phyloP scores from a whole-genome alignment of 495 filamentous ascomycete species.

The Penicillium simplicissimum region DNA sequence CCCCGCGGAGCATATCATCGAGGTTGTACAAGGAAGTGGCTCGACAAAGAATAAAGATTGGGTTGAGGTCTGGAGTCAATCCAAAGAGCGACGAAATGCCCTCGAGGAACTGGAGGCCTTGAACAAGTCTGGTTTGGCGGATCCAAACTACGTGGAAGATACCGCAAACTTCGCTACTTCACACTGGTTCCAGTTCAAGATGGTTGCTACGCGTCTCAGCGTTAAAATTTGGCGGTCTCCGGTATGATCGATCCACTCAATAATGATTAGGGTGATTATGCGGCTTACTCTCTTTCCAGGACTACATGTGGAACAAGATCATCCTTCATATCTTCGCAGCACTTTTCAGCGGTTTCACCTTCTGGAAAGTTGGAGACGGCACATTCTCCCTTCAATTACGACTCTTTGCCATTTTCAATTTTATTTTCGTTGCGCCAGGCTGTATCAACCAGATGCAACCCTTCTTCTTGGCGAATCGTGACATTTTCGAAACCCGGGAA shows the following conservation, averaged over 20 bases:
- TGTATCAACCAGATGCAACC: slow-evolving; percentile 88
- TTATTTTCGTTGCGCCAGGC: slow-evolving; percentile 71
- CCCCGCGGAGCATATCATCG: slow-evolving; percentile 60
- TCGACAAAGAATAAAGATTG: slow-evolving; percentile 42
- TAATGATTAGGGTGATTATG: background rate
- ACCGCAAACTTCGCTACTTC: slow-evolving; percentile 50
- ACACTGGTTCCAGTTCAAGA: slow-evolving; percentile 49
- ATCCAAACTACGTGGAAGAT: slow-evolving; percentile 42
- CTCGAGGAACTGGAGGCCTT: slow-evolving; percentile 63
- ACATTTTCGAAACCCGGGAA: slow-evolving; percentile 68
- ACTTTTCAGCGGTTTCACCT: slow-evolving; percentile 48
- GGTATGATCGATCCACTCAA: slow-evolving; percentile 51
- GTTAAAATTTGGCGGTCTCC: slow-evolving; percentile 80
- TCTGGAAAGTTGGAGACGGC: slow-evolving; percentile 47
- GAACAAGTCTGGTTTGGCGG: slow-evolving; percentile 45
- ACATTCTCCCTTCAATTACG: slow-evolving; percentile 40
- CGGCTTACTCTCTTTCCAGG: slow-evolving; percentile 21
- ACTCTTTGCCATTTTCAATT: slow-evolving; percentile 67
- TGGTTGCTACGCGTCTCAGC: slow-evolving; percentile 64
- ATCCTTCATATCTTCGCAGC: slow-evolving; percentile 43
- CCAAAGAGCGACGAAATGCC: slow-evolving; percentile 59
- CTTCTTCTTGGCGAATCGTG: slow-evolving; percentile 78
- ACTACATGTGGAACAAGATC: slow-evolving; percentile 48
- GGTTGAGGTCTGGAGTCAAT: slow-evolving; percentile 52
- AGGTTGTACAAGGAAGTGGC: slow-evolving; percentile 42